A percentile compares a stretch with the other conserved stretches of the same genome.
Evolutionary conservation across 139 green algal genomes (phyloP).

Genomic region (Pseudopediastrum boryanum): DNA sequence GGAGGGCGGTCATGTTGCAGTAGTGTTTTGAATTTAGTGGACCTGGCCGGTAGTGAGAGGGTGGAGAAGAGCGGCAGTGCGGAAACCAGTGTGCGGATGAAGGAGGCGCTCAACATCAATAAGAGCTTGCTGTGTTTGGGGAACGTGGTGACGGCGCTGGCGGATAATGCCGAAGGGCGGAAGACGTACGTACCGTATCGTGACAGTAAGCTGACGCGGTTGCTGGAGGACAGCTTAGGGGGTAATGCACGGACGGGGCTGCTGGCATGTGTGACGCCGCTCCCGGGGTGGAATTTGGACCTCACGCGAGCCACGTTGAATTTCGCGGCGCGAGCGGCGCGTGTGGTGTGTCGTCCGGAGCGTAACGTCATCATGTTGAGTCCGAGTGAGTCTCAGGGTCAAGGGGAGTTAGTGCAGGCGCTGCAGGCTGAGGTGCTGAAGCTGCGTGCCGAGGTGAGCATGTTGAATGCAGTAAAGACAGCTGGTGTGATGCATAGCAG

Average conservation of each 20-base stretch:
- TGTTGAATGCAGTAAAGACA: neutral
- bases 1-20: too few species aligned
- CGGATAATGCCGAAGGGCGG: constrained; percentile 55
- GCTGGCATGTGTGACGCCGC: constrained; percentile 45
- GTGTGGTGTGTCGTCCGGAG: constrained; percentile 22
- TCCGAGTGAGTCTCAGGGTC: neutral
- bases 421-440: constrained; percentile 18
- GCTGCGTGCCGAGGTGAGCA: constrained; percentile 11
- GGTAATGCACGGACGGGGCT: constrained; percentile 71
- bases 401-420: constrained; percentile 1
- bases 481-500: constrained; percentile 1
- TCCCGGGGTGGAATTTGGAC: constrained; percentile 27
- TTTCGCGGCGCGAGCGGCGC: constrained; percentile 25
- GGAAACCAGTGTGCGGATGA: constrained; percentile 55
- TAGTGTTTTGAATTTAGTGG: constrained; percentile 92
- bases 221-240: constrained; percentile 75
- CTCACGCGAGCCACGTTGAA: constrained; percentile 21
- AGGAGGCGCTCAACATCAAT: constrained; percentile 88
- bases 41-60: constrained; percentile 87
- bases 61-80: constrained; percentile 47
- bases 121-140: constrained; percentile 69
- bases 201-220: constrained; percentile 74
- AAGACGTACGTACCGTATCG: constrained; percentile 69
- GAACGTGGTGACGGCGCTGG: constrained; percentile 74
- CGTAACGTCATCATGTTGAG: constrained; percentile 23